These are phyloP conservation scores for Acmispon strigosus DNA, from an alignment of 306 rosid genomes.

Conservation along the genomic window DNA sequence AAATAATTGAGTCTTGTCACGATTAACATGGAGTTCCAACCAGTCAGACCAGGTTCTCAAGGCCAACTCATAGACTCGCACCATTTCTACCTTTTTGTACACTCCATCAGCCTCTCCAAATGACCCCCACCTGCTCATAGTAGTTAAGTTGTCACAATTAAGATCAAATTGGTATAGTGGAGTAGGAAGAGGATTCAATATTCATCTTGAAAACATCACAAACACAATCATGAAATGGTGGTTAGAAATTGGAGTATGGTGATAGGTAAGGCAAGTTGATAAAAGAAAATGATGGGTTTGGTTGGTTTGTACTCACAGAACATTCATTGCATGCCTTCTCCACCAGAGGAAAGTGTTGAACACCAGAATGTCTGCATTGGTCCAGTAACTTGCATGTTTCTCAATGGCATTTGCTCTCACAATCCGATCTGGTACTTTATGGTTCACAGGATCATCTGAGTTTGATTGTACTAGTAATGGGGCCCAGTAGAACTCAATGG, in stretches of 20 bases:
- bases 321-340: slow-evolving; percentile 61
- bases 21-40: slow-evolving; percentile 66
- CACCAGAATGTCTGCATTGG: slow-evolving; percentile 55
- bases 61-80: slow-evolving; percentile 67
- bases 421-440: slow-evolving; percentile 44
- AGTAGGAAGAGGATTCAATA: no score
- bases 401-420: slow-evolving; percentile 71
- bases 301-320: slow-evolving; percentile 31
- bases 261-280: not conserved
- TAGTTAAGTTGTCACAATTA: not conserved
- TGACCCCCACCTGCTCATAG: slow-evolving; percentile 62
- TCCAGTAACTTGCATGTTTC: slow-evolving; percentile 72
- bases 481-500: slow-evolving; percentile 82
- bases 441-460: slow-evolving; percentile 63
- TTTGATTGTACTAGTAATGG: slow-evolving; percentile 81
- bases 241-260: no score
- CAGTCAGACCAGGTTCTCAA: slow-evolving; percentile 77
- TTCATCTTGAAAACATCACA: no score
- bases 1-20: slow-evolving; percentile 52
- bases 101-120: slow-evolving; percentile 45
- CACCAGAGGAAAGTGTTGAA: slow-evolving; percentile 84
- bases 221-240: no score
- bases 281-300: not conserved
- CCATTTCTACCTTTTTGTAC: slow-evolving; percentile 46
- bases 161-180: no score